Evolutionary conservation across 1,284 basidiomycete species (phyloP).

Genomic region (Porphyrellus sp.): DNA sequence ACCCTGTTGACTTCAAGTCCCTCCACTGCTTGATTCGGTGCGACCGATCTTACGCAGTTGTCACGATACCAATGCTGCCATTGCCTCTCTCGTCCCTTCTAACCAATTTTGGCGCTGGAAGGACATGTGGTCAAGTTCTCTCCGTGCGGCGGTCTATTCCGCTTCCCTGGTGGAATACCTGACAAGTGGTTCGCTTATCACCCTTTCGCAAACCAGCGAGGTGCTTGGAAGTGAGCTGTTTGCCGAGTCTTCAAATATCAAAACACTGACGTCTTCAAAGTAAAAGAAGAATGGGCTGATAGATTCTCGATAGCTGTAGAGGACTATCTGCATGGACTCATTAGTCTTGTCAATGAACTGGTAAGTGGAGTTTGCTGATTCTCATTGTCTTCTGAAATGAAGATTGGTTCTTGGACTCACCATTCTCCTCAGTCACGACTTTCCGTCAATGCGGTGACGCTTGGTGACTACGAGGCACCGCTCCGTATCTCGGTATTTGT

Average conservation of each 20-base stretch:
- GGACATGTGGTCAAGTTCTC: slow-evolving; percentile 69
- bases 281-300: slow-evolving; percentile 68
- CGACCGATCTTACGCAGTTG: slow-evolving; percentile 55
- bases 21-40: slow-evolving; percentile 54
- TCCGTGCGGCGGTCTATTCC: slow-evolving; percentile 63
- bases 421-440: slow-evolving; percentile 62
- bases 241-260: slow-evolving; percentile 1
- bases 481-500: slow-evolving; percentile 78
- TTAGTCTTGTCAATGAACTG: slow-evolving; percentile 78
- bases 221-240: slow-evolving; percentile 62
- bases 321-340: slow-evolving; percentile 84
- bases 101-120: slow-evolving; percentile 83
- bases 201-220: slow-evolving; percentile 50
- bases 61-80: slow-evolving; percentile 45
- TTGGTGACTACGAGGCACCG: slow-evolving; percentile 79
- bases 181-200: slow-evolving; percentile 54
- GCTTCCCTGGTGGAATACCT: slow-evolving; percentile 68
- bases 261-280: slow-evolving; percentile 38
- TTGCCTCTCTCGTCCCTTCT: slow-evolving; percentile 57
- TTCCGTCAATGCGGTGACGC: slow-evolving; percentile 78
- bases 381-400: background rate
- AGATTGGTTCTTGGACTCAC: slow-evolving; percentile 6
- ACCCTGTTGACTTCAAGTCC: slow-evolving; percentile 42
- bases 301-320: slow-evolving; percentile 66
- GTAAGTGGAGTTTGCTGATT: slow-evolving; percentile 41